Evolutionary conservation across 768 basidiomycete species (phyloP).

Genomic region (Boletus rubropictus): DNA sequence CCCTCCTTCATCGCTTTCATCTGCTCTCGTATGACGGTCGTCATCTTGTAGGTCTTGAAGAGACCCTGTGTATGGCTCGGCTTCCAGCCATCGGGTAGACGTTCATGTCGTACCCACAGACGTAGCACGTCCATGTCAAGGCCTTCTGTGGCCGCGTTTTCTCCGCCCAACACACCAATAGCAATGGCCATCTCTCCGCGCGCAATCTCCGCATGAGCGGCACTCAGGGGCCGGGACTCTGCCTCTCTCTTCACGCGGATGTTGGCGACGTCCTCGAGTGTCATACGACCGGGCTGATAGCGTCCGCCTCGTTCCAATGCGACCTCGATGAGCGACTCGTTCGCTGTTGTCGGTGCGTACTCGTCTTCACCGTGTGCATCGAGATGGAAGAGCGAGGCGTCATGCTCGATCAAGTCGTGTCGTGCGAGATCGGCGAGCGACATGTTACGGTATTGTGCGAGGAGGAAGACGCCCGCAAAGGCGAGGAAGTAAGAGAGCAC

Average conservation of each 20-base stretch:
- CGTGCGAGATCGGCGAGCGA: constrained; percentile 40
- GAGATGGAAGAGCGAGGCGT: constrained; percentile 53
- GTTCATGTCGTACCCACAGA: constrained; percentile 47
- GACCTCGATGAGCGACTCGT: constrained; percentile 34
- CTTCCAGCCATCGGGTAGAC: constrained; percentile 40
- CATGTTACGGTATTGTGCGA: constrained; percentile 32
- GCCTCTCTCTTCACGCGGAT: constrained; percentile 50
- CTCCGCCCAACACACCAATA: constrained; percentile 41
- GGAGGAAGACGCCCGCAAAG: constrained; percentile 41
- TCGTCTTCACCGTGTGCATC: constrained; percentile 37
- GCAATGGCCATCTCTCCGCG: constrained; percentile 66
- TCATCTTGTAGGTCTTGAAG: constrained; percentile 27
- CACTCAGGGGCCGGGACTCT: constrained; percentile 36
- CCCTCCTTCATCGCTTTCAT: constrained; percentile 21
- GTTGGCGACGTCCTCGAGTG: constrained; percentile 37
- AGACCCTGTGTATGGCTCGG: constrained; percentile 30
- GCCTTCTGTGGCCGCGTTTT: constrained; percentile 35
- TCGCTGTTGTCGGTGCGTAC: constrained; percentile 42
- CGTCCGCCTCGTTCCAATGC: constrained; percentile 32
- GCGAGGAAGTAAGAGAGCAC: constrained; percentile 45
- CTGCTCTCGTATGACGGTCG: constrained; percentile 23
- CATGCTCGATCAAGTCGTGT: constrained; percentile 51
- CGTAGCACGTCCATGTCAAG: constrained; percentile 42
- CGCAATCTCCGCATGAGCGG: constrained; percentile 53
- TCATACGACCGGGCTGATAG: constrained; percentile 28